Conservation (phyloP, 2,329 filamentous ascomycete genomes). For the Aspergillus ochraceus region DNA sequence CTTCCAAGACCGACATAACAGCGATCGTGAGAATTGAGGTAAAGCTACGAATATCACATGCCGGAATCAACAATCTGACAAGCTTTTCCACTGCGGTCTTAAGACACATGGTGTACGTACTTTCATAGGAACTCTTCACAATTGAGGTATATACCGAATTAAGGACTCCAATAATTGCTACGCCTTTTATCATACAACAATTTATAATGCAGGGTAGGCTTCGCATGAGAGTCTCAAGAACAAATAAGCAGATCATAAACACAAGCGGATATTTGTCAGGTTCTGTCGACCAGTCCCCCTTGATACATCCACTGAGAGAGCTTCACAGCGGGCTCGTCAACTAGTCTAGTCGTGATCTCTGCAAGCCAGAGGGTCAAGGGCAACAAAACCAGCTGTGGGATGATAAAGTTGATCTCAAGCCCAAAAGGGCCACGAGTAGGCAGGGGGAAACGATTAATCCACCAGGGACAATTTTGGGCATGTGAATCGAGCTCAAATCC, state of each 20-base stretch:
- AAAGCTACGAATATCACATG: not conserved
- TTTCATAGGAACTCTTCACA: not conserved
- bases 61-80: not conserved
- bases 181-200: not conserved
- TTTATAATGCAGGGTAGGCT: not conserved
- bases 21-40: not conserved
- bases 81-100: not conserved
- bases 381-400: not conserved
- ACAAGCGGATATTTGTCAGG: not conserved
- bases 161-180: not conserved
- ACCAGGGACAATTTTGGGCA: conserved; percentile 53
- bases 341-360: not conserved
- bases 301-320: not conserved
- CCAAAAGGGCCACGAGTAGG: conserved; percentile 59
- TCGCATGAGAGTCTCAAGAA: not conserved
- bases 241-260: not conserved
- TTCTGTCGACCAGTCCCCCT: not conserved
- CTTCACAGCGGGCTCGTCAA: not conserved
- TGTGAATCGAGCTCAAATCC: conserved; percentile 57
- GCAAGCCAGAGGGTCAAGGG: not conserved
- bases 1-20: not conserved
- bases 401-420: conserved; percentile 29
- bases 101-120: not conserved
- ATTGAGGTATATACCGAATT: not conserved
- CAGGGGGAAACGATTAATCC: conserved; percentile 58